These are phyloP conservation scores for Pyrrhoderma noxium DNA, from an alignment of 1,284 basidiomycete species.

Conservation along the genomic window DNA sequence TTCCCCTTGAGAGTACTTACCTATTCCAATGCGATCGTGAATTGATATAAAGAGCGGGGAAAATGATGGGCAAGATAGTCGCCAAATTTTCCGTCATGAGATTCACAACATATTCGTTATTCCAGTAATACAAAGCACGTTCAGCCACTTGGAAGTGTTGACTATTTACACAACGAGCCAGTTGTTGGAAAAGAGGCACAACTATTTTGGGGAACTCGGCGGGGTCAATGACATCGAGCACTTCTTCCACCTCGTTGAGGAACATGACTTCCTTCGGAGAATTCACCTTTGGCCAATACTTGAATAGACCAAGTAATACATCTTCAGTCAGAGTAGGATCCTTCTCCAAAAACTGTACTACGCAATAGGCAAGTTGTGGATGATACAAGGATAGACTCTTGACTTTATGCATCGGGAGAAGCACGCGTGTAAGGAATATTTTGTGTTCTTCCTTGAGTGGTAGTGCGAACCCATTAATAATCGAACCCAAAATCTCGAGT, in stretches of 20 bases:
- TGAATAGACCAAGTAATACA: conserved; percentile 89
- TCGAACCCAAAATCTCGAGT: conserved; percentile 96
- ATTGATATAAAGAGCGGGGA: conserved; percentile 95
- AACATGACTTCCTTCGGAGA: conserved; percentile 99
- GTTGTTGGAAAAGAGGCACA: conserved; percentile 88
- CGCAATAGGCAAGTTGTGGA: conserved; percentile 97
- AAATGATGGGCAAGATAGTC: conserved; percentile 90
- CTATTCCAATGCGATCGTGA: conserved; percentile 98
- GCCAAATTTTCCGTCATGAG: conserved; percentile 96
- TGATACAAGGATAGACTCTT: conserved; percentile 96
- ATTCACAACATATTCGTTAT: conserved; percentile 99
- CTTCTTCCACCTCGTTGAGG: conserved; percentile 98
- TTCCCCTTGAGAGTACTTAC: conserved; percentile 42
- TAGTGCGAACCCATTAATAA: conserved; percentile 99
- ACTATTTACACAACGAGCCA: conserved; percentile 96
- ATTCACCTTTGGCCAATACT: conserved; percentile 99
- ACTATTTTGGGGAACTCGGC: conserved; percentile 97
- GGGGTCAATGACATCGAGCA: conserved; percentile 97
- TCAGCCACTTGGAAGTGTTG: conserved; percentile 99
- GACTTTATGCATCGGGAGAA: conserved; percentile 96
- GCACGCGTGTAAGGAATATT: conserved; percentile 92
- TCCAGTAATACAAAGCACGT: conserved; percentile 92
- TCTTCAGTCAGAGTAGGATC: conserved; percentile 91
- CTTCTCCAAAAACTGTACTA: conserved; percentile 99
- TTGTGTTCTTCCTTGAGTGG: conserved; percentile 99